These are phyloP conservation scores for Albizia julibrissin DNA, from an alignment of 306 rosid genomes.

Conservation along the genomic window DNA sequence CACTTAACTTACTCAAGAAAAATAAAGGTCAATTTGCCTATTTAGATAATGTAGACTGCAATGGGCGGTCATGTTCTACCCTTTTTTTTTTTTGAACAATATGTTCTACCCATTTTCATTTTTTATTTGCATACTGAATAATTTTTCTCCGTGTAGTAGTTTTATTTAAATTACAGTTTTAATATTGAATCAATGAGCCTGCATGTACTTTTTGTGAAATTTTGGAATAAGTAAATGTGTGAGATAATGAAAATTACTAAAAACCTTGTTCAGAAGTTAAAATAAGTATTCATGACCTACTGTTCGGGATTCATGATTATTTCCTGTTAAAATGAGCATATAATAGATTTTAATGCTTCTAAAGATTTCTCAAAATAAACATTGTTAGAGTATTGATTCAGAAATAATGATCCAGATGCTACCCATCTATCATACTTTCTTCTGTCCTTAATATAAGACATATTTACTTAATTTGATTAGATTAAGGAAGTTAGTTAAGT, in stretches of 20 bases:
- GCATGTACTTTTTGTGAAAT: background rate
- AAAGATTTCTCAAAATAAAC: too few relatives aligned
- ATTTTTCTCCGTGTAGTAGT: background rate
- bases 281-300: background rate
- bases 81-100: background rate
- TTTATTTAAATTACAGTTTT: background rate
- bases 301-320: background rate
- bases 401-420: background rate
- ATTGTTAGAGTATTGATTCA: background rate
- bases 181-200: background rate
- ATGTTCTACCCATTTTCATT: background rate
- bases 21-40: background rate
- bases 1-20: background rate
- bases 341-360: background rate
- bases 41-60: background rate
- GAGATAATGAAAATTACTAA: background rate
- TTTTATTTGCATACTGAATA: background rate
- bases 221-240: background rate
- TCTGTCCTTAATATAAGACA: too few relatives aligned
- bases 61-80: background rate
- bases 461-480: too few relatives aligned
- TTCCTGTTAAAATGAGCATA: conserved; percentile 9
- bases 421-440: background rate
- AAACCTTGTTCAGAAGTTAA: background rate
- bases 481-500: too few relatives aligned